Conservation (phyloP, 805 yeast genomes). For the Jamesozyma piceae region DNA sequence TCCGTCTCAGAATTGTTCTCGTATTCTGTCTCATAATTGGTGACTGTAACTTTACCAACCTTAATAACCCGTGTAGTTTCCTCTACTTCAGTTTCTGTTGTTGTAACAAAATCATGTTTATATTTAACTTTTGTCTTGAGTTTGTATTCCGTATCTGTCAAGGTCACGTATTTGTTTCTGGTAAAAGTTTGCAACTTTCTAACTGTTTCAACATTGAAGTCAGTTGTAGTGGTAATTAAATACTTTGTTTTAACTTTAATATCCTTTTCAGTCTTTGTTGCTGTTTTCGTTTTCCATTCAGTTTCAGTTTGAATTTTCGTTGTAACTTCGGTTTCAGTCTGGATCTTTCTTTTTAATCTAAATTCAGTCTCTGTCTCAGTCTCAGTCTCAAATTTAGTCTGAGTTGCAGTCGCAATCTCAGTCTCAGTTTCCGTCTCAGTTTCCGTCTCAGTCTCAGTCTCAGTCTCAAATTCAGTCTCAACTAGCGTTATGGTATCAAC, state of each 20-base stretch:
- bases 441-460: constrained; percentile 9
- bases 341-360: neutral
- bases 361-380: constrained; percentile 9
- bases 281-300: constrained; percentile 10
- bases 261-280: constrained; percentile 1
- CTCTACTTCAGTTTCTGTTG: constrained; percentile 20
- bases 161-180: constrained; percentile 19
- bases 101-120: constrained; percentile 12
- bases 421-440: constrained; percentile 12
- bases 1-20: constrained; percentile 14
- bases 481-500: constrained; percentile 1
- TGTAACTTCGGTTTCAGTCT: constrained; percentile 6
- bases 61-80: constrained; percentile 11
- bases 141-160: constrained; percentile 18
- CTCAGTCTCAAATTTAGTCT: constrained; percentile 7
- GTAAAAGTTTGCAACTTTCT: constrained; percentile 7
- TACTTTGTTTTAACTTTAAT: constrained; percentile 12
- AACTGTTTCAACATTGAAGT: constrained; percentile 8
- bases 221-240: constrained; percentile 14
- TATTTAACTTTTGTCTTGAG: constrained; percentile 14
- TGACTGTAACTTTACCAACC: constrained; percentile 23
- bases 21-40: constrained; percentile 5
- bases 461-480: constrained; percentile 7
- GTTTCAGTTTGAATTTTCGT: constrained; percentile 10
- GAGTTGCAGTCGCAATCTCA: constrained; percentile 9